Conservation (phyloP, 2,329 filamentous ascomycete genomes). For the Aspergillus fructus region DNA sequence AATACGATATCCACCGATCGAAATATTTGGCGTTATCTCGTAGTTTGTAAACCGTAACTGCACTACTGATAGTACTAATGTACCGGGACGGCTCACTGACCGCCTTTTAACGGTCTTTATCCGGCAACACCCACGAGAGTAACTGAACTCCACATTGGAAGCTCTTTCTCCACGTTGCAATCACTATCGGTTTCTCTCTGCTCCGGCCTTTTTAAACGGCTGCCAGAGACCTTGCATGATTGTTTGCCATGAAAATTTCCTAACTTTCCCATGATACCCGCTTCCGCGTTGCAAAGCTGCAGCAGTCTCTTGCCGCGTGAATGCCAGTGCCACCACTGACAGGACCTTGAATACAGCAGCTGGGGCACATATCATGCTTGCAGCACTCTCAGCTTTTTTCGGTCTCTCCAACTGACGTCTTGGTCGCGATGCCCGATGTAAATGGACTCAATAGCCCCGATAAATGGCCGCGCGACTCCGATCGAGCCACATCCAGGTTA, state of each 20-base stretch:
- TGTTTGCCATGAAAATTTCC: background rate
- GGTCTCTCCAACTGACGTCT: background rate
- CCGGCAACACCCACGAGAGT: background rate
- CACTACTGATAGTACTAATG: background rate
- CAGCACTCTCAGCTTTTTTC: background rate
- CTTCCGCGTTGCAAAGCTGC: conserved; percentile 2
- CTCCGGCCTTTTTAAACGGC: background rate
- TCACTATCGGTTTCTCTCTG: background rate
- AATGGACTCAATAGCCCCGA: background rate
- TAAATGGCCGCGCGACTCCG: background rate
- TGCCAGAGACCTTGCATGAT: background rate
- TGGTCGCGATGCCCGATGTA: conserved; percentile 5
- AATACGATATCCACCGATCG: background rate
- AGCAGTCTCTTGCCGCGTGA: background rate
- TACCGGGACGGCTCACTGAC: background rate
- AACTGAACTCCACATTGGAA: background rate
- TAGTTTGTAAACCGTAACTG: background rate
- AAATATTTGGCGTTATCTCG: background rate
- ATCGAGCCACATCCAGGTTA: background rate
- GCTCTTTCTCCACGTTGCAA: background rate
- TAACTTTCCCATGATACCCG: background rate
- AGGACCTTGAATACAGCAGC: background rate
- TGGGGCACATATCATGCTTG: background rate
- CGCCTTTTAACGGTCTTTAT: conserved; percentile 5
- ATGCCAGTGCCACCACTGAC: conserved; percentile 6